Base-by-base conservation (phyloP, 331 rosid species). In the Acacia pycnantha region DNA sequence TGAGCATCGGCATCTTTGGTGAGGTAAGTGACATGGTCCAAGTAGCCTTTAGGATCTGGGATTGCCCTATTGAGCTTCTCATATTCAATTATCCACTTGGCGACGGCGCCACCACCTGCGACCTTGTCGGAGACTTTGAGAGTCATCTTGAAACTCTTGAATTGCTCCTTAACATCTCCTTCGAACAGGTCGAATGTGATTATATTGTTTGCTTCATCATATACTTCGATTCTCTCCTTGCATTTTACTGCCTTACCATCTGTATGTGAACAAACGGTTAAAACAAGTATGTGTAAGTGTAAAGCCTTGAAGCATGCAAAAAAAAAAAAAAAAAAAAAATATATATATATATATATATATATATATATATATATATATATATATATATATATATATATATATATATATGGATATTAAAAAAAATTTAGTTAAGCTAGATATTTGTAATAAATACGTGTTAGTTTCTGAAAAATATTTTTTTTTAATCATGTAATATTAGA, bases 81-180 rank as follows among this genome's bases (percentile, higher is more conserved):
- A 61, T 82, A 86, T 2, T 86, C 86, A 27, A 84, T 0, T 2
- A 26, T 80, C 87, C 81, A 84, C 58, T 78, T 85, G 48, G 74
- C 77, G 12, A 31, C 0, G 61, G 70, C 48, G 12, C 74, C 24
- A 0, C 65, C 73, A 44, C 58, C n/a, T 1, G 9, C 51, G 4
- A 11, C 31, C 31, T 74, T 84, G 21, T 62, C 37, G 19, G 68
- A 26, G 10, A 62, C 11, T 26, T 62, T 26, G 37, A 62, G 68
- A 26, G 40, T 62, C 1, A 24, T 5, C 35, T 62, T 27, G 68
- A 62, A 62, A 13, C 26, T 33, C 81, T 41, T 83, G 18, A 71
- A 44, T 18, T 43, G 15, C 51, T 80, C 71, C 22, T 0, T 66
- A 18, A 66, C 26, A 35, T 66, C 71, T 66, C 71, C 71, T 66